These are phyloP conservation scores for Lachnellula occidentalis DNA, from an alignment of 2,329 filamentous ascomycete species.

Conservation along the genomic window DNA sequence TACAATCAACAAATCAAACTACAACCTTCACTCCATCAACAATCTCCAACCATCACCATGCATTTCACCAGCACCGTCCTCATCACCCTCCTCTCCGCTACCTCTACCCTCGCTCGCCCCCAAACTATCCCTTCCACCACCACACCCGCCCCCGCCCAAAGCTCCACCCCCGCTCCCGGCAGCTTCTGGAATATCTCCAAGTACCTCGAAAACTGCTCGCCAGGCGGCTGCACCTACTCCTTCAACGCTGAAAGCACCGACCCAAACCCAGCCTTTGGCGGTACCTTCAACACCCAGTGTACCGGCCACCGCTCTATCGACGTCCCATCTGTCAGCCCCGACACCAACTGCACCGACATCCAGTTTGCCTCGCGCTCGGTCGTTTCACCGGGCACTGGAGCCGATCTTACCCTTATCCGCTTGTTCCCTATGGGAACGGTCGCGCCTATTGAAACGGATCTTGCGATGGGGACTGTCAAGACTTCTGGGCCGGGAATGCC, in stretches of 20 bases:
- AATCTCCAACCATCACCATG: not conserved
- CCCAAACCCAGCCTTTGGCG: not conserved
- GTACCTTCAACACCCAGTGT: slow-evolving; percentile 1
- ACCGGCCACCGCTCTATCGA: slow-evolving; percentile 4
- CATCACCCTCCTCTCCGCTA: slow-evolving; percentile 1
- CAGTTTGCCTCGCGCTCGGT: not conserved
- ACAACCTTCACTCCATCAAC: too few relatives aligned
- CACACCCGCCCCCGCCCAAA: too few relatives aligned
- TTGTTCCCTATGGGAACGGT: not conserved
- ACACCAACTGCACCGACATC: not conserved
- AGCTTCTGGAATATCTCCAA: not conserved
- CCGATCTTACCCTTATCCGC: too few relatives aligned
- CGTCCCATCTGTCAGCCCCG: too few relatives aligned
- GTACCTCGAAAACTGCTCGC: slow-evolving; percentile 4
- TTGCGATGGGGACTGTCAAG: not conserved
- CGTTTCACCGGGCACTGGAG: too few relatives aligned
- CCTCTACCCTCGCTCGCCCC: not conserved
- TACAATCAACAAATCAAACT: too few relatives aligned
- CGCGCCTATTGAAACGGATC: not conserved
- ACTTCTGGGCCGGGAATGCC: not conserved
- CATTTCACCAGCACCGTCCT: not conserved
- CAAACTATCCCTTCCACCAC: slow-evolving; percentile 4
- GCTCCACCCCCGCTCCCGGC: too few relatives aligned
- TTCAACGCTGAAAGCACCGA: slow-evolving; percentile 5
- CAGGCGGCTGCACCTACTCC: slow-evolving; percentile 6